These are phyloP conservation scores for Candida incommunis DNA, from an alignment of 805 yeast genomes.

Conservation along the genomic window DNA sequence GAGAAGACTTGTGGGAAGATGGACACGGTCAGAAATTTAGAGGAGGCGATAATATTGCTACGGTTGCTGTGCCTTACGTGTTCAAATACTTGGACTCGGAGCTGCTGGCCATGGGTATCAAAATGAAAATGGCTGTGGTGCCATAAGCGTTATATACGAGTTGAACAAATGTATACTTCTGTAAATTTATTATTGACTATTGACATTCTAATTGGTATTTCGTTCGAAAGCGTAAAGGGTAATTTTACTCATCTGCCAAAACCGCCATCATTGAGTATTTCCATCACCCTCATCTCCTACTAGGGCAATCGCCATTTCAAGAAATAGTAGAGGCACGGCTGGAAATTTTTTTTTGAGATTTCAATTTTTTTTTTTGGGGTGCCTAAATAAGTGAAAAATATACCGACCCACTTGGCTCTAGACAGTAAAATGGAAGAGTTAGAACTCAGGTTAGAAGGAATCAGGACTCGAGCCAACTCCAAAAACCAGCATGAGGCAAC, in stretches of 20 bases:
- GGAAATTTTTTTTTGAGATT: constrained; percentile 3
- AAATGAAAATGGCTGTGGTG: constrained; percentile 75
- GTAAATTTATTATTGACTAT: too few relatives aligned
- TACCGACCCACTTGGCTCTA: background rate
- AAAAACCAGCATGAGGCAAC: constrained; percentile 12
- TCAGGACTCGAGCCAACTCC: constrained; percentile 7
- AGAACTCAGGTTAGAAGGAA: constrained; percentile 8
- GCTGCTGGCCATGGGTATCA: constrained; percentile 94
- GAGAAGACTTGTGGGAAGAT: constrained; percentile 77
- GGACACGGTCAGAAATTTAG: constrained; percentile 84
- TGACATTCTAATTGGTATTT: too few relatives aligned
- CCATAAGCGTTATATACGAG: constrained; percentile 20
- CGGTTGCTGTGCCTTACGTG: constrained; percentile 94
- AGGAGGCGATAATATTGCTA: constrained; percentile 90
- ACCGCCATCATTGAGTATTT: too few relatives aligned
- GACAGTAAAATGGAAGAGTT: background rate
- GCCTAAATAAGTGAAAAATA: background rate
- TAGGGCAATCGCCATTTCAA: too few relatives aligned
- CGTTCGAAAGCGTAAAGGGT: too few relatives aligned
- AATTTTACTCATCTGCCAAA: too few relatives aligned
- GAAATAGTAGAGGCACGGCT: too few relatives aligned
- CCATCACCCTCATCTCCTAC: too few relatives aligned
- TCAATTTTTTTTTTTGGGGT: constrained; percentile 6
- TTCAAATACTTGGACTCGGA: constrained; percentile 91
- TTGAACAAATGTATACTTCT: background rate